Percentiles rank a stretch among this genome's conserved stretches.
phyloP scores from a whole-genome alignment of 257 asterid species.

The Anisodus tanguticus region DNA sequence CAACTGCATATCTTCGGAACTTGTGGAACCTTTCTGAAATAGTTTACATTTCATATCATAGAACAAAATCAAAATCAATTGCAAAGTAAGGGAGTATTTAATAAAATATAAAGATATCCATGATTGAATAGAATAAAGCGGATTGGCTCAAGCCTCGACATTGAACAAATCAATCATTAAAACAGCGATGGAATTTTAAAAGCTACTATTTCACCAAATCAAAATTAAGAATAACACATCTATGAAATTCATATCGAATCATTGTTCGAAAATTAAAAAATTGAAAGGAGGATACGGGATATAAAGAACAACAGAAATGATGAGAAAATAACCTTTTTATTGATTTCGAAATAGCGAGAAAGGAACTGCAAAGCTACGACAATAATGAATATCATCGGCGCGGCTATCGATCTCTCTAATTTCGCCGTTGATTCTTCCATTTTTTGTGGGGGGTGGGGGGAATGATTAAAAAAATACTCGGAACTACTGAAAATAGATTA shows the following conservation, averaged over 20 bases:
- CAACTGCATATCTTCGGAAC: constrained; percentile 50
- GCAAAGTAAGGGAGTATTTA: not conserved
- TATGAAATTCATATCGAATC: no score
- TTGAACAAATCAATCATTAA: constrained; percentile 1
- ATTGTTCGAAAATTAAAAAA: not conserved
- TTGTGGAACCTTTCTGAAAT: constrained; percentile 55
- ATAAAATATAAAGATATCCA: not conserved
- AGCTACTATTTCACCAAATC: not conserved
- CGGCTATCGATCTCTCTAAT: constrained; percentile 65
- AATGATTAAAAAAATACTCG: no score
- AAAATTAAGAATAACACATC: not conserved
- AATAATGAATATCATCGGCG: constrained; percentile 69
- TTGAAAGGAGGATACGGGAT: not conserved
- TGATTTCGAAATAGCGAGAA: constrained; percentile 65
- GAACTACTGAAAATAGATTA: no score
- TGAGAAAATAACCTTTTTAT: constrained; percentile 59
- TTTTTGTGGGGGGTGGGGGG: no score
- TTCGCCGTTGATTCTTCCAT: constrained; percentile 64
- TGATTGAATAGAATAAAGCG: no score
- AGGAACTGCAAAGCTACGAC: constrained; percentile 60
- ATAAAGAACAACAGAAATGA: not conserved
- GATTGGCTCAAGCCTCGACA: not conserved
- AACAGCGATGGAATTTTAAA: constrained; percentile 18
- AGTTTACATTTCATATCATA: not conserved
- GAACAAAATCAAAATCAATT: constrained; percentile 2